Percentiles rank a stretch among this genome's conserved stretches.
Evolutionary conservation across 179 eudicot species (phyloP).

Genomic region (Beta macrorhiza): DNA sequence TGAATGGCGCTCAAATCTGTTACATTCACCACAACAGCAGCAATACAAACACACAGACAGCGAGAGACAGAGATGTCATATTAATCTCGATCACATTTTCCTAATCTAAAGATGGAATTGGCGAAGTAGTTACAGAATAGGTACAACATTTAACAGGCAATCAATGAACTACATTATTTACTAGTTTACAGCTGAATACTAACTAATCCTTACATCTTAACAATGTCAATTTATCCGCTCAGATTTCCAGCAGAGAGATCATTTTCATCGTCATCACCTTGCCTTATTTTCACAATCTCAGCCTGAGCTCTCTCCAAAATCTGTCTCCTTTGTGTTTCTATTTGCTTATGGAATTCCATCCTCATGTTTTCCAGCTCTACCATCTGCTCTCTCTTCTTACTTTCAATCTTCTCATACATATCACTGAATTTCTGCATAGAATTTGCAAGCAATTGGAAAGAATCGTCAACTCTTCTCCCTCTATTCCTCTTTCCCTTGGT

Average conservation of each 20-base stretch:
- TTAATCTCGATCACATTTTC: not conserved
- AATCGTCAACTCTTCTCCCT: conserved; percentile 29
- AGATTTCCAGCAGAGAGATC: conserved; percentile 42
- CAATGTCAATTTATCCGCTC: conserved; percentile 37
- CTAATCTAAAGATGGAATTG: not conserved
- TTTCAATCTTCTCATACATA: conserved; percentile 70
- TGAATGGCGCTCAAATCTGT: too few species aligned
- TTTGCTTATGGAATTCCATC: conserved; percentile 71
- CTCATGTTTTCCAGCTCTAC: conserved; percentile 77
- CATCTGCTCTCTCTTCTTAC: conserved; percentile 63
- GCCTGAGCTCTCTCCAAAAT: conserved; percentile 77
- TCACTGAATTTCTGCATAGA: conserved; percentile 74
- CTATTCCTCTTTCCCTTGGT: conserved; percentile 29
- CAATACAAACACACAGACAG: too few species aligned
- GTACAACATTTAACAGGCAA: conserved; percentile 15
- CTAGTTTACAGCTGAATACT: conserved; percentile 10
- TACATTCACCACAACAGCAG: too few species aligned
- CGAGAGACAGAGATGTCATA: not conserved
- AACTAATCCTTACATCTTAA: conserved; percentile 9
- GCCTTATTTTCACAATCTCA: conserved; percentile 64
- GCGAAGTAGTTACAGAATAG: conserved; percentile 7
- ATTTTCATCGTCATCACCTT: conserved; percentile 37
- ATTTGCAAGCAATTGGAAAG: conserved; percentile 61
- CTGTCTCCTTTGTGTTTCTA: conserved; percentile 77
- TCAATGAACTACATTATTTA: conserved; percentile 29